phyloP scores from a whole-genome alignment of 1,139 yeast genomes.

The Hyphopichia khmerensis region DNA sequence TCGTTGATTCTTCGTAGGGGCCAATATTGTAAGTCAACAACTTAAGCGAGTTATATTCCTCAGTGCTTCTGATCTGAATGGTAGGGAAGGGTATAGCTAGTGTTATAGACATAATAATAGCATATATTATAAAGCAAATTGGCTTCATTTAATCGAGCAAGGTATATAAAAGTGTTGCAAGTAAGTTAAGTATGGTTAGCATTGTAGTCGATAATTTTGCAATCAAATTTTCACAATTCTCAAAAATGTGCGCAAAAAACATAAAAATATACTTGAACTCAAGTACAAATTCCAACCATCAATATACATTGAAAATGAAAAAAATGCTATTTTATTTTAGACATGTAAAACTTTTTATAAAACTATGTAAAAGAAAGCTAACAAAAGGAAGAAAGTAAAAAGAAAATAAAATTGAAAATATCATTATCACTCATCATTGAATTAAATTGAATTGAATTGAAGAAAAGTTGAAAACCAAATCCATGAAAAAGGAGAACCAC shows the following conservation, averaged over 20 bases:
- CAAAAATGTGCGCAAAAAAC: not conserved
- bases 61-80: not conserved
- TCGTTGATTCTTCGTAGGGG: not conserved
- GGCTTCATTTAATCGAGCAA: not conserved
- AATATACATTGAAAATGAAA: not conserved
- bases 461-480: too few species aligned
- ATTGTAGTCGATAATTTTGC: not conserved
- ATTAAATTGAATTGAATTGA: too few species aligned
- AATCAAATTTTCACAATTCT: not conserved
- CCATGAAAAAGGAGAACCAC: too few species aligned
- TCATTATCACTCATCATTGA: too few species aligned
- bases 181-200: not conserved
- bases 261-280: not conserved
- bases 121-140: not conserved
- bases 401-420: not conserved
- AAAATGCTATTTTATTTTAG: not conserved
- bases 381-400: not conserved
- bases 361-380: not conserved
- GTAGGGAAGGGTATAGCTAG: not conserved
- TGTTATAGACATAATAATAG: not conserved
- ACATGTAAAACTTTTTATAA: not conserved
- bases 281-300: too few species aligned
- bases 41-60: not conserved
- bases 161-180: not conserved
- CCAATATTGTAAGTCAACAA: slow-evolving; percentile 1